A percentile compares a stretch with the other conserved stretches of the same genome.
Conservation (phyloP, 2,329 filamentous ascomycete species). For the Scedosporium dehoogii region DNA sequence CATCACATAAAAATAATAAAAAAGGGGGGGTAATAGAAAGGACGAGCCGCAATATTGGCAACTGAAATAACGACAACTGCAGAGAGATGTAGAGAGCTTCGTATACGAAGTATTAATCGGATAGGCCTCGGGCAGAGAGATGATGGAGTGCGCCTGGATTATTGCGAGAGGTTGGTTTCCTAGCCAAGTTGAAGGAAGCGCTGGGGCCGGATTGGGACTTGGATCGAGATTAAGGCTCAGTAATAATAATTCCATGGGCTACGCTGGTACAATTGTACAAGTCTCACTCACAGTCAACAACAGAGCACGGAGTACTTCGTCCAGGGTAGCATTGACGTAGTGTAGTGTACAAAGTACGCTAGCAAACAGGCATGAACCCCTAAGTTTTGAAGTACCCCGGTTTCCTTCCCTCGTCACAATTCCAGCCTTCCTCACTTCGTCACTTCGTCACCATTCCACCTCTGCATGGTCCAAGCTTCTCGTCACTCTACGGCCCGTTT, state of each 20-base stretch:
- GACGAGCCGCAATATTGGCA: background rate
- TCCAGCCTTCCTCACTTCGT: background rate
- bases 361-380: background rate
- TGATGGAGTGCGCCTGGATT: background rate
- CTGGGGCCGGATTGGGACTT: background rate
- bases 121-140: background rate
- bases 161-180: background rate
- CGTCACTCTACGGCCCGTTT: background rate
- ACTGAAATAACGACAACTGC: background rate
- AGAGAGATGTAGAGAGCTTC: background rate
- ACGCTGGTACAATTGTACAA: background rate
- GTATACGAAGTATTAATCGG: background rate
- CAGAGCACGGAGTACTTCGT: background rate
- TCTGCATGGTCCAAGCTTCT: background rate
- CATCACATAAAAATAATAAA: background rate
- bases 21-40: background rate
- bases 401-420: background rate
- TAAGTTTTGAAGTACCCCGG: background rate
- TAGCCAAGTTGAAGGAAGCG: background rate
- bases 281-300: background rate
- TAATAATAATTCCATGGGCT: background rate
- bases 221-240: background rate
- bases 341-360: background rate
- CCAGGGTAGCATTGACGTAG: background rate
- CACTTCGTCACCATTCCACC: background rate